Base-by-base conservation (phyloP, 202 grass and related monocot species). In the Panicum hallii region DNA sequence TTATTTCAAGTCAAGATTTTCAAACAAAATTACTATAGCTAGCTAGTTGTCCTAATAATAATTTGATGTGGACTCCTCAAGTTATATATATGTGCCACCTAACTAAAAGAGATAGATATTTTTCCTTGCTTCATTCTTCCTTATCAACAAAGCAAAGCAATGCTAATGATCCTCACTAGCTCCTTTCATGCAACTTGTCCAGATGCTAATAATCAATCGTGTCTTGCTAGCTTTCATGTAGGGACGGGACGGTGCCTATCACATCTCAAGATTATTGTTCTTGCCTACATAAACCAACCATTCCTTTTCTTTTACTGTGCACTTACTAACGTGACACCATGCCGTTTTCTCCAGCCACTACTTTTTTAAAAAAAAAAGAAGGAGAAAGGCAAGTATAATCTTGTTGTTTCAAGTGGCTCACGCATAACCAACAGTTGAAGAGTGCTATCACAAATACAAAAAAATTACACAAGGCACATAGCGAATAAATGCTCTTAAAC, bases 121-220 rank as follows among this genome's bases (percentile, higher is more conserved):
- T 23, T 23, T n/a, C 20, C 28, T 63, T 44, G n/a, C 10, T 62
- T 34, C 52, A 0, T 56, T 28, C 61, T 81, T 50, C 42, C 72
- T 77, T 78, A 65, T 5, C 23, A 78, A 12, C 28, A 66, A 88
- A 88, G 66, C 46, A 83, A 87, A 74, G 16, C n/a, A 44, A 0
- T 13, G 16, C 2, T 47, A 49, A 88, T 64, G 36, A 55, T 56
- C 44, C 22, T 65, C 47, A 26, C 38, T 20, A 38, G 34, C 3
- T 38, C 67, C 9, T 78, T 56, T 79, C 23, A 79, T 78, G 34
- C 65, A 83, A 83, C 65, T 72, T 78, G 79, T 57, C 57, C 9
- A 23, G 12, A 17, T 84, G 34, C 16, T 67, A 69, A 77, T 64
- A 61, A 61, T 61, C 13, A 5, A 28, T 61, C 13, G 57, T 9